Evolutionary conservation across 768 basidiomycete genomes (phyloP), one percentile per base, ranked within the genome.

Genomic region (Mycena indigotica): DNA sequence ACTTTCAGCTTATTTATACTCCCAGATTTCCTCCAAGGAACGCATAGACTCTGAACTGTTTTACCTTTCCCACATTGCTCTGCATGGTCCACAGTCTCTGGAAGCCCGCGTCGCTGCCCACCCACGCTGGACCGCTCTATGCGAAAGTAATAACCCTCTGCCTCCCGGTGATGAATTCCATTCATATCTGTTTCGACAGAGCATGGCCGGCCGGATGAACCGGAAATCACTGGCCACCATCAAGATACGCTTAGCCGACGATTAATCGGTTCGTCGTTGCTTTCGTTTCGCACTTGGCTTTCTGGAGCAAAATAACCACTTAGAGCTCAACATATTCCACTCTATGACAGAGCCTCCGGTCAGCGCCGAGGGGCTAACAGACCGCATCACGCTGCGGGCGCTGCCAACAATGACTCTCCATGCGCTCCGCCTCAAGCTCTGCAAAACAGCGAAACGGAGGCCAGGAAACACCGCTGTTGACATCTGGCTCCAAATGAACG

Each of bases 1-100:
- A 44, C 38, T 50, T 58, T n/a, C n/a, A 28, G 46, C 17, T 16
- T 10, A 45, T 46, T 32, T 25, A 44, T 35, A 12, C 32, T 15
- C 46, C 29, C 35, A 94, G 91, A 83, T 95, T 44, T 82, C 87
- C 8, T 61, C 69, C 8, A 84, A 80, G 61, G 91, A 94, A 69
- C 80, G 93, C 38, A 75, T 72, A n/a, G 93, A 95, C 65, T 84
- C 85, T 49, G 93, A 96, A 71, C 68, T 92, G 24, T 90, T 90
- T 68, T 96, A 94, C 72, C 77, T 94, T 49, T 88, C 89, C 12
- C 76, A 79, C 60, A 74, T 92, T 60, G 76, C 77, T 52, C 80
- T 78, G 45, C 69, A 81, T 38, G 78, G 76, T 26, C 72, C 75
- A 38, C 52, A 60, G 35, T 74, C 80, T 32, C 74, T 80, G 19